phyloP scores from a whole-genome alignment of 192 early-diverging fungal genomes.

The Bifiguratus adelaidae region DNA sequence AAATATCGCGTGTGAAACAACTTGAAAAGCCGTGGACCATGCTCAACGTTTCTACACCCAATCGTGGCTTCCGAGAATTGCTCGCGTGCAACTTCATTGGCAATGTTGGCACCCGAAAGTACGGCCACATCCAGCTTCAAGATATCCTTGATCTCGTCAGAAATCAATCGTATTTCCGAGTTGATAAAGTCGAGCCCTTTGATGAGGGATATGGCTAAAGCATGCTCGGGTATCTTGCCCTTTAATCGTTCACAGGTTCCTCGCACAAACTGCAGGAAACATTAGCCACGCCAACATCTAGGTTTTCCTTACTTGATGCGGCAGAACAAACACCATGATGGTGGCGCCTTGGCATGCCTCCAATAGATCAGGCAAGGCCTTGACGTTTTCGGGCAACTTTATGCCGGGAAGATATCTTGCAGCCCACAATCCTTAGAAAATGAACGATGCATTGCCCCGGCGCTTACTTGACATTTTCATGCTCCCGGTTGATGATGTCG shows the following conservation, averaged over 20 bases:
- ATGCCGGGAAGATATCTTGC: slow-evolving; percentile 70
- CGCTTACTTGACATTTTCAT: slow-evolving; percentile 73
- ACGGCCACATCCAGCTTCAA: slow-evolving; percentile 64
- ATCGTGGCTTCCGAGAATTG: slow-evolving; percentile 94
- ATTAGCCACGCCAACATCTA: too few species aligned
- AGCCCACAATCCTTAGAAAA: not conserved
- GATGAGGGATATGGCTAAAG: slow-evolving; percentile 85
- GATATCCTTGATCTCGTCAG: slow-evolving; percentile 32
- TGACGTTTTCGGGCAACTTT: slow-evolving; percentile 69
- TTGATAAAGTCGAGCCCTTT: slow-evolving; percentile 81
- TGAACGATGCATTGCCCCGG: not conserved
- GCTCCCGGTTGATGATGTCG: slow-evolving; percentile 81
- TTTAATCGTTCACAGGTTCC: slow-evolving; percentile 69
- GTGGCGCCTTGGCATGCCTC: slow-evolving; percentile 71
- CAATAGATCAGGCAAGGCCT: slow-evolving; percentile 70
- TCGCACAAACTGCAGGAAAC: too few species aligned
- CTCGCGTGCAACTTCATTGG: slow-evolving; percentile 84
- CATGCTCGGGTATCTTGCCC: slow-evolving; percentile 49
- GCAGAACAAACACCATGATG: slow-evolving; percentile 88
- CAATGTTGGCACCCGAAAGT: slow-evolving; percentile 95
- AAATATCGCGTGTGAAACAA: slow-evolving; percentile 86
- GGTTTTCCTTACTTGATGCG: too few species aligned
- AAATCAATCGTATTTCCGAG: slow-evolving; percentile 66
- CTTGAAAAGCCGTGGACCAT: slow-evolving; percentile 70
- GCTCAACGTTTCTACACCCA: slow-evolving; percentile 51